Evolutionary conservation across 2,329 filamentous ascomycete species (phyloP).

Genomic region (Colletotrichum camelliae): DNA sequence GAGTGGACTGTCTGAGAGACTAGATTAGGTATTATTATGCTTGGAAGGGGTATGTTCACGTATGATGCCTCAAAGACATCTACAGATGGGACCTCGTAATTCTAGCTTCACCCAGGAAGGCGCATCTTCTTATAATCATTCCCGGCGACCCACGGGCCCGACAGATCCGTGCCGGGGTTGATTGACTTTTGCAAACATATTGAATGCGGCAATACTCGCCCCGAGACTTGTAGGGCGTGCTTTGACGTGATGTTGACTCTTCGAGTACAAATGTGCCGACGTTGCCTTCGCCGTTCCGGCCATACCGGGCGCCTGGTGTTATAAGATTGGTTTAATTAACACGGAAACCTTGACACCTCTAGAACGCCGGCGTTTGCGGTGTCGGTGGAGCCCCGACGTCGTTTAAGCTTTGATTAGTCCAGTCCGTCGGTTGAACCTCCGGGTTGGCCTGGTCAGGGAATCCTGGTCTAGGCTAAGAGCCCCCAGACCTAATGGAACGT

Average conservation of each 20-base stretch:
- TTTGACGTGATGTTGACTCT: neutral
- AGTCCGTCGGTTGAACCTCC: neutral
- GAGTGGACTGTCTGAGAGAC: neutral
- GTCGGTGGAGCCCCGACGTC: neutral
- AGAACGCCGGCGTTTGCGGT: neutral
- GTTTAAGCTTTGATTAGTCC: neutral
- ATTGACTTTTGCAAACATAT: neutral
- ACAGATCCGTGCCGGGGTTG: neutral
- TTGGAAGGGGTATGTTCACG: neutral
- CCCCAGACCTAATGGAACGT: neutral
- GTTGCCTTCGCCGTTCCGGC: neutral
- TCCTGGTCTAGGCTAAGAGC: neutral
- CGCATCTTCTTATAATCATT: neutral
- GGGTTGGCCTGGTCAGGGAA: neutral
- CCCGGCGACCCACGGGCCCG: neutral
- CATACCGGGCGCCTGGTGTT: neutral
- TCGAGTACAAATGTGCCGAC: neutral
- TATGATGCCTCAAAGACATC: neutral
- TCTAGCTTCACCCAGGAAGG: neutral
- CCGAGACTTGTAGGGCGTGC: neutral
- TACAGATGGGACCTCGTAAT: rapidly evolving
- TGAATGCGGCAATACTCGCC: neutral
- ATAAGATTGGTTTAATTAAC: neutral
- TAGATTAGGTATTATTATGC: neutral
- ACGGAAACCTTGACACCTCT: neutral